Conservation (phyloP, 441 rosid species). For the Populus hybrid region DNA sequence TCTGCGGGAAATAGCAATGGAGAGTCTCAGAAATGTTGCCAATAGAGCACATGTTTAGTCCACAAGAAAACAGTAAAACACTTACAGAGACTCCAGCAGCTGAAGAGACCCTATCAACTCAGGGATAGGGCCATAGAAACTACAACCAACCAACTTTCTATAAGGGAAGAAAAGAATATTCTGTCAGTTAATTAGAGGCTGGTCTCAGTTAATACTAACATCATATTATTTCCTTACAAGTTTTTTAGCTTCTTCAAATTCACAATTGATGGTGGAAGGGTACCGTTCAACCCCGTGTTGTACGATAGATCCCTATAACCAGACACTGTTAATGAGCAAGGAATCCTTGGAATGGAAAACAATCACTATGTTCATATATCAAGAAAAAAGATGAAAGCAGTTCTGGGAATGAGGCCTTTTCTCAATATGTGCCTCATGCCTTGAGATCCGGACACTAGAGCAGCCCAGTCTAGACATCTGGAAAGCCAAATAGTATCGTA, state of each 20-base stretch:
- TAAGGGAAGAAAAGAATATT: not conserved
- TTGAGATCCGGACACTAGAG: too few relatives aligned
- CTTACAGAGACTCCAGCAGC: constrained; percentile 57
- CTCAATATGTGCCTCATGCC: too few relatives aligned
- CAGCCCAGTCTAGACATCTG: not conserved
- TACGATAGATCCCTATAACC: constrained; percentile 66
- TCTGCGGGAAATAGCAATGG: constrained; percentile 34
- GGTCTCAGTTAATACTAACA: not conserved
- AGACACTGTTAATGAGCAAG: not conserved
- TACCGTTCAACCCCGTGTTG: constrained; percentile 52
- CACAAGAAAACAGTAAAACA: not conserved
- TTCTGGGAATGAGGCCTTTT: too few relatives aligned
- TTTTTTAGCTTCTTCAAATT: constrained; percentile 46
- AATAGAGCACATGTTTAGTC: not conserved
- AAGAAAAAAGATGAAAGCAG: too few relatives aligned
- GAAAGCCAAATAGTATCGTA: not conserved
- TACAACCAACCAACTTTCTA: constrained; percentile 69
- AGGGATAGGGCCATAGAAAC: constrained; percentile 72
- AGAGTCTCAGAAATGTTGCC: constrained; percentile 3
- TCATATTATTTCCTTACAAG: constrained; percentile 45
- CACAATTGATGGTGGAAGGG: constrained; percentile 63
- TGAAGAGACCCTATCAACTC: constrained; percentile 51
- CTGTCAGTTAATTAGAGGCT: not conserved
- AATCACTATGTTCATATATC: too few relatives aligned
- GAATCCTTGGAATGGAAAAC: too few relatives aligned